These are phyloP conservation scores for Graphilbum ipis-grandicollis DNA, from an alignment of 2,329 filamentous ascomycete genomes.

Conservation along the genomic window DNA sequence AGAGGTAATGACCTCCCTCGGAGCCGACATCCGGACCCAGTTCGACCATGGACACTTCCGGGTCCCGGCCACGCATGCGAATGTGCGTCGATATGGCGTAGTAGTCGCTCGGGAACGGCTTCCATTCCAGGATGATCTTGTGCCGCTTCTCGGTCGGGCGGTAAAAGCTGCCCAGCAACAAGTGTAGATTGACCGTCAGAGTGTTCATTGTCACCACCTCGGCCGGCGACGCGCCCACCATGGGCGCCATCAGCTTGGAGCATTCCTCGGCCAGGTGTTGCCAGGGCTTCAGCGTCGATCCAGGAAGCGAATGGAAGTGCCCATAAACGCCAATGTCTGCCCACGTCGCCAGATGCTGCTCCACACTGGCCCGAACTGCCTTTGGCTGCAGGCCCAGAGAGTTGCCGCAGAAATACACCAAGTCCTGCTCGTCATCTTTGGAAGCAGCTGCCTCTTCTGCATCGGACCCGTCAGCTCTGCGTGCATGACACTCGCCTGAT, in stretches of 20 bases:
- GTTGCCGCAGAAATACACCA: conserved; percentile 78
- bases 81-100: conserved; percentile 77
- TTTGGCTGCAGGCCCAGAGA: conserved; percentile 73
- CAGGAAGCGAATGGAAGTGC: conserved; percentile 55
- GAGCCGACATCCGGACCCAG: conserved; percentile 46
- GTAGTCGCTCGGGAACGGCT: conserved; percentile 81
- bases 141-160: conserved; percentile 43
- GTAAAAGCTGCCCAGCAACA: conserved; percentile 77
- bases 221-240: conserved; percentile 55
- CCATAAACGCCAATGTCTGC: conserved; percentile 69
- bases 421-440: too few relatives aligned
- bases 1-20: conserved; percentile 28
- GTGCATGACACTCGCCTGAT: too few relatives aligned
- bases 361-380: conserved; percentile 44
- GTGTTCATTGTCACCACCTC: conserved; percentile 86
- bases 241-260: conserved; percentile 47
- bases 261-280: conserved; percentile 64
- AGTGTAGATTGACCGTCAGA: conserved; percentile 63
- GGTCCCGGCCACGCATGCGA: conserved; percentile 48
- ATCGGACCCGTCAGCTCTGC: too few relatives aligned
- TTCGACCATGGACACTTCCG: conserved; percentile 52
- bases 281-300: conserved; percentile 54
- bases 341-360: conserved; percentile 68
- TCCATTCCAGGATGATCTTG: conserved; percentile 80
- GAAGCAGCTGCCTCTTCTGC: too few relatives aligned